Evolutionary conservation across 2,329 filamentous ascomycete genomes (phyloP).

Genomic region (Penicillium crustosum): DNA sequence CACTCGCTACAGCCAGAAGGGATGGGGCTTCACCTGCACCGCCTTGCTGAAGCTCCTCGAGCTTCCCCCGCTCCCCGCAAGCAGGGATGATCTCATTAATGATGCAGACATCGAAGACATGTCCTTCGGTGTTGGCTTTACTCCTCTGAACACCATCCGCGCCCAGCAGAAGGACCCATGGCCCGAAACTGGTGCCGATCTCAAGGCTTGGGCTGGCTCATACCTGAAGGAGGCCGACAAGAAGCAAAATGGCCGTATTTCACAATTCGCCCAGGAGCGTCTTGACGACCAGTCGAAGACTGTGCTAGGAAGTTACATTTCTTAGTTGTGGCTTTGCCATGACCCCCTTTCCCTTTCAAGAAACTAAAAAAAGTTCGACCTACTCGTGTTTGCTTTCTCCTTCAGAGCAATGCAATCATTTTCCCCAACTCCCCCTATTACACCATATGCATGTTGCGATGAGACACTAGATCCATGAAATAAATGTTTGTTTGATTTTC

Average conservation of each 20-base stretch:
- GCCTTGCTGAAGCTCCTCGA: slow-evolving; percentile 85
- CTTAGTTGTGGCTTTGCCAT: slow-evolving; percentile 17
- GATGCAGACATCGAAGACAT: slow-evolving; percentile 95
- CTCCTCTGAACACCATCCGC: slow-evolving; percentile 86
- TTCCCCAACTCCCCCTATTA: slow-evolving; percentile 1
- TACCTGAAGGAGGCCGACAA: slow-evolving; percentile 77
- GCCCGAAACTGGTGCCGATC: slow-evolving; percentile 75
- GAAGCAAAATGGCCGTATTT: slow-evolving; percentile 69
- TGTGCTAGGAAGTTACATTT: slow-evolving; percentile 51
- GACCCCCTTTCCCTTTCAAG: background rate
- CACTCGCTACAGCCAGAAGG: slow-evolving; percentile 71
- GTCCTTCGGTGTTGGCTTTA: slow-evolving; percentile 92
- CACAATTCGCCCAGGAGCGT: slow-evolving; percentile 68
- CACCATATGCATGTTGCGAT: slow-evolving; percentile 11
- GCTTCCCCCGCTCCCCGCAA: slow-evolving; percentile 74
- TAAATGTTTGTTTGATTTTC: slow-evolving; percentile 11
- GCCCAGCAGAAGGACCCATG: slow-evolving; percentile 74
- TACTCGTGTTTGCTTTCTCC: background rate
- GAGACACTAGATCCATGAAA: slow-evolving; percentile 14
- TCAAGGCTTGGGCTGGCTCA: slow-evolving; percentile 77
- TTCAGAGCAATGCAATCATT: background rate
- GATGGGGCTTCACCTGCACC: slow-evolving; percentile 88
- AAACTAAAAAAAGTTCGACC: slow-evolving; percentile 2
- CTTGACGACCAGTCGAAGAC: slow-evolving; percentile 60
- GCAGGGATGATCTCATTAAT: slow-evolving; percentile 72